phyloP scores from a whole-genome alignment of 805 yeast species.

The Phaffomyces antillensis region DNA sequence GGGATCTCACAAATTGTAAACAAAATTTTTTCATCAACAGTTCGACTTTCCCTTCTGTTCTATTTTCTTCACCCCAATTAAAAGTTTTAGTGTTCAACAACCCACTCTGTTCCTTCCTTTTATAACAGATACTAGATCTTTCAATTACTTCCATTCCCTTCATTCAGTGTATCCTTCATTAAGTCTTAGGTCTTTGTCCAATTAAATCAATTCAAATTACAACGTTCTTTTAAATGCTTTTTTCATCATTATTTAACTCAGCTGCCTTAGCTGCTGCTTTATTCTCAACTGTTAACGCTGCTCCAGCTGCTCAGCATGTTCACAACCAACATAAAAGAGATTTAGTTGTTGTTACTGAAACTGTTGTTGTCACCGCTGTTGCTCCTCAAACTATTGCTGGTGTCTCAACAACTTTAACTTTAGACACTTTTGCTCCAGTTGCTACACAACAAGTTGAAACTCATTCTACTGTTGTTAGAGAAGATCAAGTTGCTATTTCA shows the following conservation, averaged over 20 bases:
- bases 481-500: no score
- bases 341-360: conserved; percentile 41
- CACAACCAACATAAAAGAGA: conserved; percentile 57
- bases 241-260: conserved; percentile 35
- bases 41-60: background rate
- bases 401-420: conserved; percentile 22
- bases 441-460: conserved; percentile 8
- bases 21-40: conserved; percentile 4
- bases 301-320: conserved; percentile 51
- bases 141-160: conserved; percentile 4
- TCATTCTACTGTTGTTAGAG: conserved; percentile 13
- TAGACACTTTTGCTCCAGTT: conserved; percentile 8
- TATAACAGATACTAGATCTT: conserved; percentile 20
- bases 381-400: conserved; percentile 23
- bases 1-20: background rate
- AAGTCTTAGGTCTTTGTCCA: background rate
- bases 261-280: conserved; percentile 36
- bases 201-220: background rate
- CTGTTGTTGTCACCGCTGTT: conserved; percentile 42
- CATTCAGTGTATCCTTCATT: background rate
- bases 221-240: conserved; percentile 32
- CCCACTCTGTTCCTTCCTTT: conserved; percentile 27
- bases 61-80: background rate
- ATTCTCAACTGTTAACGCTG: conserved; percentile 25
- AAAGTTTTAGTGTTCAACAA: conserved; percentile 5